Percentiles rank a stretch among this genome's conserved stretches.
phyloP scores from a whole-genome alignment of 768 basidiomycete genomes.

The Rhizopogon vinicolor region DNA sequence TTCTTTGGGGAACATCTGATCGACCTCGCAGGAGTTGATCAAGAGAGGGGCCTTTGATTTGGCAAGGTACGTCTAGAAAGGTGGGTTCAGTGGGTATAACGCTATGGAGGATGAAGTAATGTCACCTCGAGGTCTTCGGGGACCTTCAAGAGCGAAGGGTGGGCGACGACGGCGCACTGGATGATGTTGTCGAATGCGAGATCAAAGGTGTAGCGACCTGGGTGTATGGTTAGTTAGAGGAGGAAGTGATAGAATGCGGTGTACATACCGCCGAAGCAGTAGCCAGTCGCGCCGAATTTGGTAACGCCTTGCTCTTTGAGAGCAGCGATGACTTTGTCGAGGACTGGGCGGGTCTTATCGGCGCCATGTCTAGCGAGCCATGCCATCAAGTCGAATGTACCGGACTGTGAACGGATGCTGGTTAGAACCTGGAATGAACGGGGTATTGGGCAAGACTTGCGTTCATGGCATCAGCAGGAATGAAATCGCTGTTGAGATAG shows the following conservation, averaged over 20 bases:
- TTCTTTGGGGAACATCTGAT: slow-evolving; percentile 46
- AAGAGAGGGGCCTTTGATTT: slow-evolving; percentile 52
- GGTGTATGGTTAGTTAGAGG: background rate
- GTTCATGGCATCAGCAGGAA: slow-evolving; percentile 18
- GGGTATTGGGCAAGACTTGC: background rate
- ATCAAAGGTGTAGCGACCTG: slow-evolving; percentile 57
- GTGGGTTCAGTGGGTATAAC: background rate
- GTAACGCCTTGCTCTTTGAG: slow-evolving; percentile 59
- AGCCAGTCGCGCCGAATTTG: slow-evolving; percentile 56
- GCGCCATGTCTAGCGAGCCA: slow-evolving; percentile 43
- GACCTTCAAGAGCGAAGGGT: slow-evolving; percentile 58
- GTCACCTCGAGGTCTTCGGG: slow-evolving; percentile 60
- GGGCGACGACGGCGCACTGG: slow-evolving; percentile 44
- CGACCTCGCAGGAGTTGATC: slow-evolving; percentile 60
- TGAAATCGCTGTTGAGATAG: slow-evolving; percentile 31
- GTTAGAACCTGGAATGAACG: background rate
- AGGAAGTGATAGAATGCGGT: background rate
- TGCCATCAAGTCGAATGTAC: slow-evolving; percentile 31
- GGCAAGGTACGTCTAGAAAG: slow-evolving; percentile 41
- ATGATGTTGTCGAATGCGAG: slow-evolving; percentile 53
- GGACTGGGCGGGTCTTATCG: slow-evolving; percentile 37
- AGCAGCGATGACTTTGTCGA: slow-evolving; percentile 53
- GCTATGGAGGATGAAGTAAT: background rate
- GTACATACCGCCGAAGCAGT: slow-evolving; percentile 61
- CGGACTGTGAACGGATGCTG: slow-evolving; percentile 6